Conservation (phyloP, 495 filamentous ascomycete species). For the Collariella sp. region DNA sequence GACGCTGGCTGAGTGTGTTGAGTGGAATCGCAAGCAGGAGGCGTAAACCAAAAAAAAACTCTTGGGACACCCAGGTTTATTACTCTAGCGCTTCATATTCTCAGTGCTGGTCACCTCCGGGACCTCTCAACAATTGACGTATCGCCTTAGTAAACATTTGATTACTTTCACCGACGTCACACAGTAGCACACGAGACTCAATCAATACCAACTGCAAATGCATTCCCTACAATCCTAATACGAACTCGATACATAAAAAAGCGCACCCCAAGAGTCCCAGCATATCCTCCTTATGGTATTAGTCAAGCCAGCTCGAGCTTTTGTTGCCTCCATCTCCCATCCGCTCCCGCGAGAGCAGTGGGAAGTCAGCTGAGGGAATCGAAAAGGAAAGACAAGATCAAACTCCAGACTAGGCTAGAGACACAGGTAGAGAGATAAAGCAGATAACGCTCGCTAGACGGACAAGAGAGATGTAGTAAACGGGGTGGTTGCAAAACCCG, state of each 20-base stretch:
- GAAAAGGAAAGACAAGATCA: background rate
- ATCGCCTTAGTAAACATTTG: too few species aligned
- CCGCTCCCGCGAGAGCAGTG: background rate
- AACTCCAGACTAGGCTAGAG: background rate
- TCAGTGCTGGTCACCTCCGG: too few species aligned
- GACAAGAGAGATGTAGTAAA: background rate
- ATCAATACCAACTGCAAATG: background rate
- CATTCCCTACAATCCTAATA: background rate
- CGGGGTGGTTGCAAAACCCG: background rate
- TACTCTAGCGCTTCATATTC: too few species aligned
- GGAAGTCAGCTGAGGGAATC: background rate
- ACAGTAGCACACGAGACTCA: background rate
- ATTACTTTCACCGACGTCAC: background rate
- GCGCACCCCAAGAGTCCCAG: background rate
- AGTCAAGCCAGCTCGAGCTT: constrained; percentile 8
- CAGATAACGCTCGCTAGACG: constrained; percentile 6
- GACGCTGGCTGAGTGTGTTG: constrained; percentile 76
- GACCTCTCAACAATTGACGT: too few species aligned
- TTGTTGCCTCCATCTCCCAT: background rate
- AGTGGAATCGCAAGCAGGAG: constrained; percentile 60
- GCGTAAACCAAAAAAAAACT: background rate
- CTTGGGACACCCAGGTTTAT: background rate
- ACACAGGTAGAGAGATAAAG: background rate
- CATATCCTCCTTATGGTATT: background rate
- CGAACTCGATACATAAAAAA: constrained; percentile 1